Evolutionary conservation across 192 early-diverging fungal species (phyloP).

Genomic region (Backusella psychrophila): DNA sequence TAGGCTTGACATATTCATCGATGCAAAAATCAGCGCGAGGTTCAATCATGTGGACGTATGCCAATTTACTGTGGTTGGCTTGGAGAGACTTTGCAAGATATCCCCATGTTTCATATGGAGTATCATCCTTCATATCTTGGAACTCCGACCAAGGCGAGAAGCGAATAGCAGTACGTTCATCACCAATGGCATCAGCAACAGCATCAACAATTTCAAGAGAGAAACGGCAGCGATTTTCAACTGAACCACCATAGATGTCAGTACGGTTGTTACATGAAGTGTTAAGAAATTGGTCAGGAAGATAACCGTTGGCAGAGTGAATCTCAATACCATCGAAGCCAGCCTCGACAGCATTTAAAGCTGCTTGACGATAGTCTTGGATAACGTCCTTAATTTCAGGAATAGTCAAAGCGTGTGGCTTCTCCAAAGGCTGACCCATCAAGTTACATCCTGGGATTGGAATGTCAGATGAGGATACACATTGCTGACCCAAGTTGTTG

Average conservation of each 20-base stretch:
- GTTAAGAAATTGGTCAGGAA: constrained; percentile 77
- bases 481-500: not conserved
- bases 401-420: constrained; percentile 16
- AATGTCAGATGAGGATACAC: constrained; percentile 26
- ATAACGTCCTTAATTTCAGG: constrained; percentile 11
- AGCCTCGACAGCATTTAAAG: constrained; percentile 69
- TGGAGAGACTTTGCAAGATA: constrained; percentile 18
- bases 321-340: constrained; percentile 89
- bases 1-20: not conserved
- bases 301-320: constrained; percentile 88
- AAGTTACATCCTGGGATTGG: constrained; percentile 6
- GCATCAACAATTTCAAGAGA: constrained; percentile 24
- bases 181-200: constrained; percentile 16
- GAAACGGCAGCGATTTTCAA: constrained; percentile 22
- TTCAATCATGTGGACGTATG: constrained; percentile 31
- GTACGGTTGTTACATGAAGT: constrained; percentile 80
- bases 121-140: constrained; percentile 32
- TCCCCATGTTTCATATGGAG: constrained; percentile 19
- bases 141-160: constrained; percentile 29
- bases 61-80: constrained; percentile 20
- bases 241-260: constrained; percentile 20
- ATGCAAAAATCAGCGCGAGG: constrained; percentile 12
- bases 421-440: constrained; percentile 6
- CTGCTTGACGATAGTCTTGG: constrained; percentile 39
- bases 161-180: constrained; percentile 28